Conservation (phyloP, 768 basidiomycete species). For the Boletus subparvulus region DNA sequence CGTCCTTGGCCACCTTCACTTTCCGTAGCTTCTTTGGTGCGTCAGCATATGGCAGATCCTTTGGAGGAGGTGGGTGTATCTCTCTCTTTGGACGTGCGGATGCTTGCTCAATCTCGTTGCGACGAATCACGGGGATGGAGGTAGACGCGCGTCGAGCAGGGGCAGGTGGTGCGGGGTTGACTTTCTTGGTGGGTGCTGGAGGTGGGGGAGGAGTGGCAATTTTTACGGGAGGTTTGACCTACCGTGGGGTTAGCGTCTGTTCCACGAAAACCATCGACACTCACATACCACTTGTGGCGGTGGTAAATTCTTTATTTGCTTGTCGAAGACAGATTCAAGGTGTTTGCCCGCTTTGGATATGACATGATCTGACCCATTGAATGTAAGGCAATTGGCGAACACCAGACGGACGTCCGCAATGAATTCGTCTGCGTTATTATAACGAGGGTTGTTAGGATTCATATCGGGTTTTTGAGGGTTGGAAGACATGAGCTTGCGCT, state of each 20-base stretch:
- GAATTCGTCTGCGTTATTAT: slow-evolving; percentile 76
- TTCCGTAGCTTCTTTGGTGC: slow-evolving; percentile 67
- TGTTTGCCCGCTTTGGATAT: slow-evolving; percentile 79
- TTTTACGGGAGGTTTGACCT: slow-evolving; percentile 49
- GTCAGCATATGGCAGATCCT: slow-evolving; percentile 84
- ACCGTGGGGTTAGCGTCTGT: slow-evolving; percentile 15
- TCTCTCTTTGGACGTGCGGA: slow-evolving; percentile 92
- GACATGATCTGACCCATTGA: slow-evolving; percentile 91
- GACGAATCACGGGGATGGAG: slow-evolving; percentile 79
- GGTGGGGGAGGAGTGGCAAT: slow-evolving; percentile 40
- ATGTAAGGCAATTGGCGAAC: slow-evolving; percentile 83
- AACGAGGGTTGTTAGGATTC: slow-evolving; percentile 72
- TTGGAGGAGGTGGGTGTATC: slow-evolving; percentile 92
- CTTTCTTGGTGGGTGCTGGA: slow-evolving; percentile 33
- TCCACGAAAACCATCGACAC: slow-evolving; percentile 17
- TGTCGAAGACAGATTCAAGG: slow-evolving; percentile 84
- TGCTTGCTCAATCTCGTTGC: slow-evolving; percentile 58
- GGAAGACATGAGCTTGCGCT: slow-evolving; percentile 79
- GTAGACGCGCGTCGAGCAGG: slow-evolving; percentile 71
- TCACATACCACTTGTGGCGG: slow-evolving; percentile 67
- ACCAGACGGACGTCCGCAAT: slow-evolving; percentile 82
- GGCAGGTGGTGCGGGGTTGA: slow-evolving; percentile 36
- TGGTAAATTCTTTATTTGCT: slow-evolving; percentile 82
- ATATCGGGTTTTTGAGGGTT: slow-evolving; percentile 76
- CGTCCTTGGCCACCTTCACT: slow-evolving; percentile 57